phyloP scores from a whole-genome alignment of 1,284 basidiomycete species.

The Pseudozyma tsukubaensis region DNA sequence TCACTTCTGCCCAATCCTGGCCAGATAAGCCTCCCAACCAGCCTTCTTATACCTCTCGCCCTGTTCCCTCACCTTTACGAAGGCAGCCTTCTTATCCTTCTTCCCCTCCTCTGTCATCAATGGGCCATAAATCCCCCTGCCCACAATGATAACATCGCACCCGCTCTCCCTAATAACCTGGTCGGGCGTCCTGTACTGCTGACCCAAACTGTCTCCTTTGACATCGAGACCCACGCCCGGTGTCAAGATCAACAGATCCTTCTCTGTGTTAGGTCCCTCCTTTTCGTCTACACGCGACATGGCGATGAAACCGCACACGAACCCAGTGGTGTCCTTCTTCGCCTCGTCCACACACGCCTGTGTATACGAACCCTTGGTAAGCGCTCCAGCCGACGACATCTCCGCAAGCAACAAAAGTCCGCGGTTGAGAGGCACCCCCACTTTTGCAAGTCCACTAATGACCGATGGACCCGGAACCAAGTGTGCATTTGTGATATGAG shows the following conservation, averaged over 20 bases:
- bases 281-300: slow-evolving; percentile 74
- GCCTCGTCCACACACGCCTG: slow-evolving; percentile 78
- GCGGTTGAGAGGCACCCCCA: slow-evolving; percentile 85
- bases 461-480: slow-evolving; percentile 91
- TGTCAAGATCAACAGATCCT: slow-evolving; percentile 89
- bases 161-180: slow-evolving; percentile 85
- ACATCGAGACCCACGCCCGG: slow-evolving; percentile 90
- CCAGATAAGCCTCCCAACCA: slow-evolving; percentile 91
- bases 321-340: slow-evolving; percentile 54
- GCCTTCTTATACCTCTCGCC: slow-evolving; percentile 85
- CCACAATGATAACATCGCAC: slow-evolving; percentile 98
- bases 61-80: slow-evolving; percentile 75
- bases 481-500: slow-evolving; percentile 97
- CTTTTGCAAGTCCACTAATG: slow-evolving; percentile 84
- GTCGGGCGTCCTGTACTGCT: slow-evolving; percentile 93
- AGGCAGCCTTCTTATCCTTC: slow-evolving; percentile 69
- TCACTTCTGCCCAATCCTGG: slow-evolving; percentile 62
- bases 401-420: slow-evolving; percentile 93
- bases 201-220: slow-evolving; percentile 89
- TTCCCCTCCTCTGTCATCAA: slow-evolving; percentile 71
- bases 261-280: slow-evolving; percentile 56
- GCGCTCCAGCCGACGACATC: slow-evolving; percentile 91
- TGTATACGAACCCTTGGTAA: slow-evolving; percentile 87
- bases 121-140: slow-evolving; percentile 88
- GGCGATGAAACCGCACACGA: slow-evolving; percentile 78